These are phyloP conservation scores for Fragaria ananassa DNA, from an alignment of 306 rosid species.

Conservation along the genomic window DNA sequence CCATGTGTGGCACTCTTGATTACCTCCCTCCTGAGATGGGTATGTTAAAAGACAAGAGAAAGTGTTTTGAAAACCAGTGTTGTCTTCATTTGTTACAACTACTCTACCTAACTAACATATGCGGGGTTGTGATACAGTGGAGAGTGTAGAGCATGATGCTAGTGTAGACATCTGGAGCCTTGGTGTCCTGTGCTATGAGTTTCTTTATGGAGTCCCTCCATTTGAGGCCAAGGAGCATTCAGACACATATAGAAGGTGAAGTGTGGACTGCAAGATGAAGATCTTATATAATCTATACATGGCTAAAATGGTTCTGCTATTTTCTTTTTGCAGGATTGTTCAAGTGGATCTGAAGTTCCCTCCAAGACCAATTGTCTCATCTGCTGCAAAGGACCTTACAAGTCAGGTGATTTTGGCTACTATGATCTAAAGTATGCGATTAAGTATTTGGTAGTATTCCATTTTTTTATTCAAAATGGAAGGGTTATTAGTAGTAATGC, in stretches of 20 bases:
- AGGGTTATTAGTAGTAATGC: slow-evolving; percentile 16
- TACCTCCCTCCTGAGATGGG: slow-evolving; percentile 99
- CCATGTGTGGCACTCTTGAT: slow-evolving; percentile 99
- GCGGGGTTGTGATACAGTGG: slow-evolving; percentile 50
- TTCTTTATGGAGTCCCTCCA: slow-evolving; percentile 94
- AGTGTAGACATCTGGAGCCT: slow-evolving; percentile 99
- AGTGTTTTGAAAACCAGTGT: not conserved
- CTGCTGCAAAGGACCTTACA: slow-evolving; percentile 89
- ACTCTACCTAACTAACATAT: not conserved
- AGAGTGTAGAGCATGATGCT: slow-evolving; percentile 97
- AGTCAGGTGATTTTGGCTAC: slow-evolving; percentile 59
- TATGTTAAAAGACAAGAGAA: slow-evolving; percentile 27
- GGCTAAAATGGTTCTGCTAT: slow-evolving; percentile 2
- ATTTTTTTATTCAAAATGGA: not conserved
- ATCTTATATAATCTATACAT: not conserved
- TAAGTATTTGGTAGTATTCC: not conserved
- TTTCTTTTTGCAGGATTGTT: slow-evolving; percentile 57
- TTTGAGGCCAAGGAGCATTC: slow-evolving; percentile 98
- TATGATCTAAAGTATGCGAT: not conserved
- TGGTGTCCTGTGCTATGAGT: slow-evolving; percentile 94
- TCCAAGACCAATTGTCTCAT: slow-evolving; percentile 81
- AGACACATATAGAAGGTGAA: slow-evolving; percentile 91
- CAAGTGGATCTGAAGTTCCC: slow-evolving; percentile 98
- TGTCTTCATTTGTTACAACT: not conserved
- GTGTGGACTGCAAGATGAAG: not conserved